Evolutionary conservation across 139 green algal species (phyloP).

Genomic region (Micractinium sp.): DNA sequence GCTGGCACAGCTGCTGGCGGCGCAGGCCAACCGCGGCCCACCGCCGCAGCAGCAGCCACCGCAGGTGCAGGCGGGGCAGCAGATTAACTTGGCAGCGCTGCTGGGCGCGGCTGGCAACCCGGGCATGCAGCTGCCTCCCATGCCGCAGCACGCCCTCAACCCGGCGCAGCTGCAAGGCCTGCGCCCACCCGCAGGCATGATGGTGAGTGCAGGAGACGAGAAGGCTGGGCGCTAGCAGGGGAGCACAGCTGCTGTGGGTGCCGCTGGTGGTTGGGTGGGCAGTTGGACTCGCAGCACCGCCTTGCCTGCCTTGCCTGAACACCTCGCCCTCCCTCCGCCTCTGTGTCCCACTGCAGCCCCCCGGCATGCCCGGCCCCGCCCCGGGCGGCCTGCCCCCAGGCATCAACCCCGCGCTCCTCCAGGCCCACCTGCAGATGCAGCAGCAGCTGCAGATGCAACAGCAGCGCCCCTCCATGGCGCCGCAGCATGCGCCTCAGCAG

Average conservation of each 20-base stretch:
- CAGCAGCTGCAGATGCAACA: conserved; percentile 19
- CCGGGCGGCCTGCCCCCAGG: background rate
- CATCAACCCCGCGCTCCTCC: conserved; percentile 21
- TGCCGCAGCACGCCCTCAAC: conserved; percentile 11
- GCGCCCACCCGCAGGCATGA: conserved; percentile 13
- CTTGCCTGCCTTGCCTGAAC: background rate
- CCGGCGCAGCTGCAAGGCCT: conserved; percentile 24
- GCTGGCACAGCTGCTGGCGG: conserved; percentile 21
- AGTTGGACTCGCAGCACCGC: background rate
- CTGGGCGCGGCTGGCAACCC: background rate
- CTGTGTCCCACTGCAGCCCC: background rate
- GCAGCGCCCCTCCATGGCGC: background rate
- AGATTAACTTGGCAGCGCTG: conserved; percentile 30
- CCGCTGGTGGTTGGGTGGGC: background rate
- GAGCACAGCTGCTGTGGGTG: background rate
- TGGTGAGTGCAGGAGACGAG: background rate
- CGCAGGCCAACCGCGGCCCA: conserved; percentile 9
- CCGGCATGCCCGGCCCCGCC: background rate
- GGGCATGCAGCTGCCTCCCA: conserved; percentile 6
- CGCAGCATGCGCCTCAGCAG: background rate
- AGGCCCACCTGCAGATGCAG: conserved; percentile 12
- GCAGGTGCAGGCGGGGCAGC: conserved; percentile 24
- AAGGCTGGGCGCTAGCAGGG: background rate
- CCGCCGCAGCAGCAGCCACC: background rate
- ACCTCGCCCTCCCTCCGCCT: no score